Base-by-base conservation (phyloP, 208 protist species). In the Crithidia mellificae region DNA sequence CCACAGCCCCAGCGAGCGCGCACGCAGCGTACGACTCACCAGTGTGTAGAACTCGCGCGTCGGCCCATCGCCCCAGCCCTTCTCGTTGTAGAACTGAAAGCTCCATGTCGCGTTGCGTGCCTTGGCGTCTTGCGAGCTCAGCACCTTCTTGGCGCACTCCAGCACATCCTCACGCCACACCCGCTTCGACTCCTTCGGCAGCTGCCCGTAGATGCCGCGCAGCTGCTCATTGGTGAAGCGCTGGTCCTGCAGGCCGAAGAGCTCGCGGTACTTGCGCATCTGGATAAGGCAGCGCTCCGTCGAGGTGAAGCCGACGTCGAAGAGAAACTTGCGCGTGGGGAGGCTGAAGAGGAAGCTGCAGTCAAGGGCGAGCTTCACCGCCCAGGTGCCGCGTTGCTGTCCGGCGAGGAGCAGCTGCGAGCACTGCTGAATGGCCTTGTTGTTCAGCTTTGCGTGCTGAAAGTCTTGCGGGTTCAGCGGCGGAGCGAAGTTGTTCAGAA, bases 41-140 rank as follows among this genome's bases (percentile, higher is more conserved):
- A 96, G 82, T 19, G 85, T 84, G 81, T 93, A 98, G 65, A 96
- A 97, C 78, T 98, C 89, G 15, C 81, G 82, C 32, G 94, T 96
- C 17, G 94, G 94, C 8, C 94, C 94, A 24, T 84, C 68, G 24
- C 94, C 94, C 64, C 85, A 95, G 39, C 94, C 94, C 25, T 81
- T 82, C 65, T 98, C 94, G 57, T 85, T 77, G 70, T 90, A 94
- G 69, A 94, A 98, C 75, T 96, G 83, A 69, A 96, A 96, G 57
- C 96, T 91, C 61, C 94, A 78, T 20, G 87, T 55, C 12, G 63
- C 64, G 32, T 78, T 83, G 27, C 80, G 78, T 32, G 58, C 54
- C n/a, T 70, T 76, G 15, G 62, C 56, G 57, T 81, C 63, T 44
- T 69, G 55, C 38, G 68, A 71, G 27, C 74, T 74, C 15, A 91